Conservation (phyloP, 768 basidiomycete species). For the Naganishia randhawae region DNA sequence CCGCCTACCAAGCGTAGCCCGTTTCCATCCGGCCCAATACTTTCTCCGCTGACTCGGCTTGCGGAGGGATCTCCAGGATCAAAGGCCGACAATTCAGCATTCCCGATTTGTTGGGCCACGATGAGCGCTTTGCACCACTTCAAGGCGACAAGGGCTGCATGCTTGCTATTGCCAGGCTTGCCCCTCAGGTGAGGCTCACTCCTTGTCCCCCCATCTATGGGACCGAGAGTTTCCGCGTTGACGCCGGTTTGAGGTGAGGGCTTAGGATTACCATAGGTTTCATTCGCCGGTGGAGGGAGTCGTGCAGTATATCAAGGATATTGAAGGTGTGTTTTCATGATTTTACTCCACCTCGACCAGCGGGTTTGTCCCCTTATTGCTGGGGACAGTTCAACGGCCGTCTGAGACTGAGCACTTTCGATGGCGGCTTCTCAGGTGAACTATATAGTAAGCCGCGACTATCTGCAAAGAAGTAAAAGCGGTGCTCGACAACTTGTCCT, state of each 20-base stretch:
- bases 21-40: not conserved
- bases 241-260: not conserved
- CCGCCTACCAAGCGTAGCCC: not conserved
- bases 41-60: constrained; percentile 15
- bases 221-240: not conserved
- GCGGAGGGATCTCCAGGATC: constrained; percentile 52
- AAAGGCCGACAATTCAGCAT: constrained; percentile 71
- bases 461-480: constrained; percentile 63
- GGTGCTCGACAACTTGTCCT: constrained; percentile 49
- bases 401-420: not conserved
- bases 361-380: not conserved
- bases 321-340: constrained; percentile 32
- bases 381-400: not conserved
- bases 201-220: too few species aligned
- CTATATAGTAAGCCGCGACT: constrained; percentile 41
- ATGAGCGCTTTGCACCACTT: constrained; percentile 53
- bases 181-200: constrained; percentile 57
- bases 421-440: constrained; percentile 32
- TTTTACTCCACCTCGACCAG: not conserved
- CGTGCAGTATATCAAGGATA: constrained; percentile 50
- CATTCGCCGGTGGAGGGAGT: constrained; percentile 65
- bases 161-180: constrained; percentile 69
- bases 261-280: constrained; percentile 74
- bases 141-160: constrained; percentile 37
- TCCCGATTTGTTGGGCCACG: constrained; percentile 58